These are phyloP conservation scores for Apiotrichum akiyoshidainum DNA, from an alignment of 1,284 basidiomycete species.

Conservation along the genomic window DNA sequence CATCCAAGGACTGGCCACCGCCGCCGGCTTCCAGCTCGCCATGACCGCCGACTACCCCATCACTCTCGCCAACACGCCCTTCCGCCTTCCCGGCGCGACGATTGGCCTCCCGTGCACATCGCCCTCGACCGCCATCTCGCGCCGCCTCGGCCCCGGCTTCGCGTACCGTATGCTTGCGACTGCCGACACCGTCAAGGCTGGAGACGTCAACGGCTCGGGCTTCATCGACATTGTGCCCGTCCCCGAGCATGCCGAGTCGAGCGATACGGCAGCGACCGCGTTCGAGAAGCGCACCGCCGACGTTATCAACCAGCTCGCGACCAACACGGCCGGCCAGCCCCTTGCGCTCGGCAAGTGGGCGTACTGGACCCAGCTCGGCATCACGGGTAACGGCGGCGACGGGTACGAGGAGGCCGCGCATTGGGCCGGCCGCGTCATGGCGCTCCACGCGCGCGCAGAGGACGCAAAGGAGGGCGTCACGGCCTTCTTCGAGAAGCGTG, in stretches of 20 bases:
- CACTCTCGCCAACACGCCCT: constrained; percentile 15
- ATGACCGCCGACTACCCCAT: constrained; percentile 23
- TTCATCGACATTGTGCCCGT: constrained; percentile 19
- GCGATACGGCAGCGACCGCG: constrained; percentile 6
- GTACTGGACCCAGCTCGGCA: constrained; percentile 22
- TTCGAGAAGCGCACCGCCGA: constrained; percentile 11
- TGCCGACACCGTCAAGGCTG: constrained; percentile 15
- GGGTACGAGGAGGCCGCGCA: constrained; percentile 21
- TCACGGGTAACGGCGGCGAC: constrained; percentile 12
- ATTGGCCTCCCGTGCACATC: constrained; percentile 21
- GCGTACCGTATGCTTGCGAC: constrained; percentile 23
- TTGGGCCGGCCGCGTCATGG: constrained; percentile 22
- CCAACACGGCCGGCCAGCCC: constrained; percentile 16
- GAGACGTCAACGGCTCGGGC: constrained; percentile 8
- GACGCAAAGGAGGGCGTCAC: constrained; percentile 21
- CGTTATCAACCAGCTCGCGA: constrained; percentile 12
- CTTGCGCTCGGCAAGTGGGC: constrained; percentile 22
- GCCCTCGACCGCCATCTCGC: constrained; percentile 15
- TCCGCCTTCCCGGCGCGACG: constrained; percentile 17
- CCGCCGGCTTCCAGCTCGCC: constrained; percentile 21
- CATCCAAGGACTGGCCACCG: constrained; percentile 19
- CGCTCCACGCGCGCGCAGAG: constrained; percentile 19
- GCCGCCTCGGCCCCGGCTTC: constrained; percentile 13
- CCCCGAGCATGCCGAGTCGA: constrained; percentile 12
- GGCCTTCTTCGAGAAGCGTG: constrained; percentile 21